These are phyloP conservation scores for Coniferiporia weirii DNA, from an alignment of 1,284 basidiomycete genomes.

Conservation along the genomic window DNA sequence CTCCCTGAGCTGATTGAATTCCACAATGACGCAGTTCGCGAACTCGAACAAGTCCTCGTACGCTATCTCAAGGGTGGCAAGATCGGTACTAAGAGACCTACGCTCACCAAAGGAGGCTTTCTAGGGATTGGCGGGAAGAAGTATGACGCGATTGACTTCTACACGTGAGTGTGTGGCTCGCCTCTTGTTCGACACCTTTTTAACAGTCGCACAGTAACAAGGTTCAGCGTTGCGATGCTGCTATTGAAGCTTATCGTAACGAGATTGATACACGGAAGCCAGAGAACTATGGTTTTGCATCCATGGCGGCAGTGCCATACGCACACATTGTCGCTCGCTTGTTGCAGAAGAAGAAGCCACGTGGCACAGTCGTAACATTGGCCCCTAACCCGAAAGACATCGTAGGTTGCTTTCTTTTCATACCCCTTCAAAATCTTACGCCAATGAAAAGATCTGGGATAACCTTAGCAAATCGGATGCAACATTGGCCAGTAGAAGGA, in stretches of 20 bases:
- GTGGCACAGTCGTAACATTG: slow-evolving; percentile 63
- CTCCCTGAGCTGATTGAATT: slow-evolving; percentile 77
- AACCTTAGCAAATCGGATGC: slow-evolving; percentile 75
- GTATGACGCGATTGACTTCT: slow-evolving; percentile 81
- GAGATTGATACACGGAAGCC: slow-evolving; percentile 74
- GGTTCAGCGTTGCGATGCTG: slow-evolving; percentile 68
- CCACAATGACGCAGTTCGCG: slow-evolving; percentile 82
- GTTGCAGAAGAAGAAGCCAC: slow-evolving; percentile 62
- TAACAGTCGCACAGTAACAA: slow-evolving; percentile 43
- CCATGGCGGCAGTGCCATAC: slow-evolving; percentile 88
- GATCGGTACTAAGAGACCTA: slow-evolving; percentile 71
- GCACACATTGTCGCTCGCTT: slow-evolving; percentile 80
- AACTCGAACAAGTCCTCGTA: slow-evolving; percentile 80
- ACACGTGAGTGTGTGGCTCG: slow-evolving; percentile 49
- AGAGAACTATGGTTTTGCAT: slow-evolving; percentile 91
- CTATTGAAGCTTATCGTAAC: slow-evolving; percentile 74
- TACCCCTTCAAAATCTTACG: slow-evolving; percentile 21
- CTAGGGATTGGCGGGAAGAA: slow-evolving; percentile 71
- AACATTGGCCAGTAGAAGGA: slow-evolving; percentile 61
- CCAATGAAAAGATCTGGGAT: slow-evolving; percentile 65
- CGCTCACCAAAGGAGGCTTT: slow-evolving; percentile 64
- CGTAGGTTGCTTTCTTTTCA: slow-evolving; percentile 37
- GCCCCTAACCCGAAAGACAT: slow-evolving; percentile 87
- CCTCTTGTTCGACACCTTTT: slow-evolving; percentile 10
- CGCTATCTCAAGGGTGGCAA: slow-evolving; percentile 79